Conservation (phyloP, 2,329 filamentous ascomycete species). For the Neoascochyta sp. region DNA sequence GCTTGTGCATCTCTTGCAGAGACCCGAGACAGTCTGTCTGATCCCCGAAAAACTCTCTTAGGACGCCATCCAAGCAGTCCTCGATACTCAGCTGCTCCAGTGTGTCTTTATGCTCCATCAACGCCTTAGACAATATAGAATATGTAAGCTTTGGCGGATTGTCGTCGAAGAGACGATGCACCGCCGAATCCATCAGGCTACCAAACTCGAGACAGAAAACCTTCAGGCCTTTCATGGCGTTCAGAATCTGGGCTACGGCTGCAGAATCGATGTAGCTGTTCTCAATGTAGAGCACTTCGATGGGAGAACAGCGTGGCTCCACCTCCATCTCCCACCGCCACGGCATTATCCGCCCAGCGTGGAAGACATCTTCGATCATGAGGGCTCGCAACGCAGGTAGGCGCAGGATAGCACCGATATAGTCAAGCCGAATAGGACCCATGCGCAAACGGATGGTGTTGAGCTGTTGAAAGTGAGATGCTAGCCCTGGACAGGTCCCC, state of each 20-base stretch:
- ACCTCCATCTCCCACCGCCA: not conserved
- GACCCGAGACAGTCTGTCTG: conserved; percentile 1
- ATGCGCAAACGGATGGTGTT: conserved; percentile 1
- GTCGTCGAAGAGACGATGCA: not conserved
- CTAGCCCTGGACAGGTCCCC: not conserved
- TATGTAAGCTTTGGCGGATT: conserved; percentile 1
- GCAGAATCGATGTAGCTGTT: conserved; percentile 2
- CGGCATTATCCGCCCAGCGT: not conserved
- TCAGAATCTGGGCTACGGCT: conserved; percentile 1
- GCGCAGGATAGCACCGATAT: conserved; percentile 1
- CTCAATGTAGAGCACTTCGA: conserved; percentile 3
- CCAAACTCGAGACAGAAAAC: conserved; percentile 2
- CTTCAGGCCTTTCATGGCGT: conserved; percentile 1
- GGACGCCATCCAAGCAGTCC: not conserved
- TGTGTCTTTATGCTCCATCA: conserved; percentile 1
- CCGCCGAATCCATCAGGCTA: not conserved
- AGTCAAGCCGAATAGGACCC: conserved; percentile 1
- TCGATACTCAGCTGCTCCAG: conserved; percentile 1
- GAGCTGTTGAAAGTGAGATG: conserved; percentile 3
- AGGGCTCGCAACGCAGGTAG: conserved; percentile 2
- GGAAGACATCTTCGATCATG: conserved; percentile 1
- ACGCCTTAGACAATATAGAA: not conserved
- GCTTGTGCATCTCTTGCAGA: conserved; percentile 1
- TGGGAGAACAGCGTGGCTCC: not conserved
- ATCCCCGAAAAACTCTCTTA: not conserved